Evolutionary conservation across 129 eudicot genomes (phyloP).

Genomic region (Centrapalus pauciflorus): DNA sequence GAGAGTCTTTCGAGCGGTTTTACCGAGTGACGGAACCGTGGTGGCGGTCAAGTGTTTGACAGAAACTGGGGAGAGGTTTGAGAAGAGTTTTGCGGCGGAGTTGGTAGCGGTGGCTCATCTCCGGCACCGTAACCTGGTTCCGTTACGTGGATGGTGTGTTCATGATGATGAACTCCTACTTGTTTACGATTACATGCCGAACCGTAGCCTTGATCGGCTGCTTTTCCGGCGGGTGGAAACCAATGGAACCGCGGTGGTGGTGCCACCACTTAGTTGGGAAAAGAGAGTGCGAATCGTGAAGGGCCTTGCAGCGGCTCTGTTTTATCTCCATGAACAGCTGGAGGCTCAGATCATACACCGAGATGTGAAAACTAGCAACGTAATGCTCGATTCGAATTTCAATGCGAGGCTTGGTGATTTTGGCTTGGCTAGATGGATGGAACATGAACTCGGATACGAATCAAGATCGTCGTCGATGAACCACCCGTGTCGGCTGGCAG

Average conservation of each 20-base stretch:
- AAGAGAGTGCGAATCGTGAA: constrained; percentile 45
- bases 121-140: constrained; percentile 89
- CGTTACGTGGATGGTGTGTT: constrained; percentile 95
- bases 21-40: constrained; percentile 78
- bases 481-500: constrained; percentile 51
- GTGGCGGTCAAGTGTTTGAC: constrained; percentile 86
- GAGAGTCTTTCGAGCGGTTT: constrained; percentile 59
- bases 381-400: constrained; percentile 76
- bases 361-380: constrained; percentile 92
- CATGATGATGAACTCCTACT: constrained; percentile 66
- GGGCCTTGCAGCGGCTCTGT: constrained; percentile 80
- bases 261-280: constrained; percentile 51
- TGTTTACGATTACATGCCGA: constrained; percentile 96
- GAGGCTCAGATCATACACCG: constrained; percentile 95
- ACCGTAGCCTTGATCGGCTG: constrained; percentile 76
- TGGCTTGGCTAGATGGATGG: constrained; percentile 92
- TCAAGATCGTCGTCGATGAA: constrained; percentile 35
- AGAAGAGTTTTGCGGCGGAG: constrained; percentile 89
- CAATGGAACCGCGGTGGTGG: background rate
- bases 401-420: constrained; percentile 91
- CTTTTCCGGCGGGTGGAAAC: constrained; percentile 38
- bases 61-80: constrained; percentile 61
- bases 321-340: constrained; percentile 82
- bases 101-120: constrained; percentile 93
- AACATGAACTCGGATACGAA: constrained; percentile 58